Evolutionary conservation across 1,284 basidiomycete species (phyloP).

Genomic region (Tilletia horrida): DNA sequence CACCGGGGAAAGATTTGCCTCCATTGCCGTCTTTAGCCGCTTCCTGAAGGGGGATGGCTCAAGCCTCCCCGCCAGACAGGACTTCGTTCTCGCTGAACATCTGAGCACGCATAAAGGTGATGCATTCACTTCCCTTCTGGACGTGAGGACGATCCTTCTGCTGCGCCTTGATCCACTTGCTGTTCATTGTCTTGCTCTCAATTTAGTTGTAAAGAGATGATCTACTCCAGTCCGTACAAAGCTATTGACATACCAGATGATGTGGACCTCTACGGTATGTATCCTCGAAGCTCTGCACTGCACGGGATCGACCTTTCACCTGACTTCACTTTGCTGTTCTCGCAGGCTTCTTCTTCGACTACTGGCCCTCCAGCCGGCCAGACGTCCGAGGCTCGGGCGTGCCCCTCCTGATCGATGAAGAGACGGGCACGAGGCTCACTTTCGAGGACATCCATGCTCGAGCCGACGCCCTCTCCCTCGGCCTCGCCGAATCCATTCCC

Average conservation of each 20-base stretch:
- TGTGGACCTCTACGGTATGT: conserved; percentile 5
- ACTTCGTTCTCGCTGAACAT: too few relatives aligned
- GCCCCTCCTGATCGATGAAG: conserved; percentile 42
- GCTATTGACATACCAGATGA: not conserved
- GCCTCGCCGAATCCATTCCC: conserved; percentile 23
- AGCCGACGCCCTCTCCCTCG: conserved; percentile 31
- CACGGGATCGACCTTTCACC: too few relatives aligned
- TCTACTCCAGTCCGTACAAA: not conserved
- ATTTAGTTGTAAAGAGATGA: not conserved
- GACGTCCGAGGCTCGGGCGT: conserved; percentile 35
- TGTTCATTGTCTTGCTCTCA: too few relatives aligned
- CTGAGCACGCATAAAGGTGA: too few relatives aligned
- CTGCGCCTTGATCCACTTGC: too few relatives aligned
- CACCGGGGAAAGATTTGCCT: too few relatives aligned
- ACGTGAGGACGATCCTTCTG: too few relatives aligned
- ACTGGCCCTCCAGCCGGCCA: conserved; percentile 36
- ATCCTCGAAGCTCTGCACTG: too few relatives aligned
- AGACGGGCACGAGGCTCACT: conserved; percentile 31
- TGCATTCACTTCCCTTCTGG: too few relatives aligned
- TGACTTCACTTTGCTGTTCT: not conserved
- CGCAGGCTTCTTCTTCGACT: conserved; percentile 32
- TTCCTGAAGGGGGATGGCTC: too few relatives aligned
- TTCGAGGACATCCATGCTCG: conserved; percentile 36
- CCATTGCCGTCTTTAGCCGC: too few relatives aligned
- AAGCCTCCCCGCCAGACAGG: too few relatives aligned